Percentiles rank a stretch among this genome's conserved stretches.
phyloP scores from a whole-genome alignment of 257 asterid species.

The Penstemon barbatus region DNA sequence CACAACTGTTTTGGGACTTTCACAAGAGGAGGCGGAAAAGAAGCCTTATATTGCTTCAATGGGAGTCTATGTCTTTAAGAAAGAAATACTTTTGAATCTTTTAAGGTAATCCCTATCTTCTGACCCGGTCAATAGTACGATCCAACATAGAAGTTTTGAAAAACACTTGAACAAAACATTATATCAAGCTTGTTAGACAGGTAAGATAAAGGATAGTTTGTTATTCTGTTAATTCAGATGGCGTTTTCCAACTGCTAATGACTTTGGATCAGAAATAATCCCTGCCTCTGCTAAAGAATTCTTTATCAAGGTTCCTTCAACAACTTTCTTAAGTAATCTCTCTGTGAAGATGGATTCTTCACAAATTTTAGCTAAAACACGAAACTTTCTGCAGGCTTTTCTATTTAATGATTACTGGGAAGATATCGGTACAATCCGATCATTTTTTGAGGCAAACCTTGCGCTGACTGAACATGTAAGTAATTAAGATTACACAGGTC shows the following conservation, averaged over 20 bases:
- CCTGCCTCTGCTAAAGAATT: constrained; percentile 92
- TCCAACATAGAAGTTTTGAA: constrained; percentile 11
- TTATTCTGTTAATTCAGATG: constrained; percentile 50
- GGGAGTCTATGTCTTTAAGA: constrained; percentile 97
- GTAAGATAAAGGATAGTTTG: constrained; percentile 16
- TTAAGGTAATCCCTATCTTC: constrained; percentile 49
- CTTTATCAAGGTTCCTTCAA: constrained; percentile 49
- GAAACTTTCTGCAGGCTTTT: constrained; percentile 63
- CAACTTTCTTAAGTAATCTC: constrained; percentile 9
- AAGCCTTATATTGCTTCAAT: constrained; percentile 96
- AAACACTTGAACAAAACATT: neutral
- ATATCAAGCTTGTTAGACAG: constrained; percentile 21
- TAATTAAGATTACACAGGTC: constrained; percentile 7
- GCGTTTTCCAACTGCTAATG: constrained; percentile 98
- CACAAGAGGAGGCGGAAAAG: constrained; percentile 80
- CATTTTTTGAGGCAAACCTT: constrained; percentile 95
- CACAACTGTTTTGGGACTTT: constrained; percentile 83
- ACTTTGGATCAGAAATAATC: constrained; percentile 94
- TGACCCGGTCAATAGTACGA: constrained; percentile 13
- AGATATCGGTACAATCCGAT: constrained; percentile 93
- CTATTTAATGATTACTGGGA: constrained; percentile 96
- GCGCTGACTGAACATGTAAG: constrained; percentile 99
- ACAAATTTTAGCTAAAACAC: neutral
- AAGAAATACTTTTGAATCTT: constrained; percentile 87
- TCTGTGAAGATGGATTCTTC: neutral